Base-by-base conservation (phyloP, 208 protist species). In the Leishmania tarentolae region DNA sequence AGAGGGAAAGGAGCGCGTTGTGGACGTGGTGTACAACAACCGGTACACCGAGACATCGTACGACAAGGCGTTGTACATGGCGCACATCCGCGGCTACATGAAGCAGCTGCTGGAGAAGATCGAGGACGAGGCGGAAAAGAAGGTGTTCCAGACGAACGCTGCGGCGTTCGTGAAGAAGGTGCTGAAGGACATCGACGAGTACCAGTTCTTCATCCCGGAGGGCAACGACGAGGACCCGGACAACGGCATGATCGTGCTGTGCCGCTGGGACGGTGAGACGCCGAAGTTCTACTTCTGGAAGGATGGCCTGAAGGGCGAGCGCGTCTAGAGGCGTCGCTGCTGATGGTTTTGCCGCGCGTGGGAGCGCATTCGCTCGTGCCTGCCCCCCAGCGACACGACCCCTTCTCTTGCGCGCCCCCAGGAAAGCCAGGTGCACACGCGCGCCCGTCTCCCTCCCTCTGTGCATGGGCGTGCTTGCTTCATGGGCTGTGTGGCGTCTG, bases 31-130 rank as follows among this genome's bases (percentile, higher is more conserved):
- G 85, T 68, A 97, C 93, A 93, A 92, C 87, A 97, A 97, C 87
- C 91, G 93, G 84, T 96, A 98, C 90, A 93, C 88, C 74, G 94
- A 97, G 91, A 98, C 95, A 61, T 91, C 80, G 85, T 98, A 97
- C 90, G 96, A 98, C 91, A 98, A 98, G 94, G 90, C 91, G 74
- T 92, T 87, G 52, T 98, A 97, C 91, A 97, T 95, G 89, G 93
- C 93, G 68, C 92, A 98, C 93, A 96, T 98, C 84, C 95, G 95
- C 76, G 78, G 83, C 76, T 97, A 97, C 94, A 97, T 98, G 93
- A 97, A 97, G 93, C 82, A 86, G 50, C 84, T 98, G 73, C 87
- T 96, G 75, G 93, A 97, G 83, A 87, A 89, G 76, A 96, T 98
- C 84, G 87, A 96, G 79, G 81, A 83, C 72, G 92, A 86, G 37